Percentiles rank a stretch among this genome's conserved stretches.
Evolutionary conservation across 164 flowering plant genomes (phyloP).

Genomic region (Hamamelis virginiana): DNA sequence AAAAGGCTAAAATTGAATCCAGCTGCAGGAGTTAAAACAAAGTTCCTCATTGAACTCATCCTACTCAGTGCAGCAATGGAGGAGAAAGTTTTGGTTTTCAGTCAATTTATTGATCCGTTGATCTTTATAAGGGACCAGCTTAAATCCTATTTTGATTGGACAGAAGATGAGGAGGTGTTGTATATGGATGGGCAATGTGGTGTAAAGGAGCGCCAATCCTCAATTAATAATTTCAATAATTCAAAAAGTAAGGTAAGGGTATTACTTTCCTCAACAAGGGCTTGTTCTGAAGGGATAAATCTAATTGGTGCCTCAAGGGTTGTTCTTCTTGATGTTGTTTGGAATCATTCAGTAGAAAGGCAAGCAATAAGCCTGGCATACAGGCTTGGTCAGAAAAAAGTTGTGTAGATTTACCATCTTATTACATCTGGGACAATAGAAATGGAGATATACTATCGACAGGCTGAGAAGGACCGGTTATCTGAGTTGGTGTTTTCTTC

Average conservation of each 20-base stretch:
- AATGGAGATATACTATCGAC: constrained; percentile 40
- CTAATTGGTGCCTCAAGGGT: constrained; percentile 89
- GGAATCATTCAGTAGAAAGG: constrained; percentile 83
- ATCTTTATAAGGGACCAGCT: constrained; percentile 46
- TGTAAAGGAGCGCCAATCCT: constrained; percentile 43
- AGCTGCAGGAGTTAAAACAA: constrained; percentile 61
- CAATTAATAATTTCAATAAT: constrained; percentile 57
- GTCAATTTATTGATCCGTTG: constrained; percentile 67
- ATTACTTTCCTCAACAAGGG: constrained; percentile 69
- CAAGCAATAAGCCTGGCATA: constrained; percentile 88
- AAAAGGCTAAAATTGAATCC: constrained; percentile 29
- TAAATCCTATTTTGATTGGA: constrained; percentile 41
- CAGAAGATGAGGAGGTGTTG: constrained; percentile 51
- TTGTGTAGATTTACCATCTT: constrained; percentile 70
- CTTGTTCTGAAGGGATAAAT: constrained; percentile 77
- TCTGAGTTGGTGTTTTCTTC: constrained; percentile 64
- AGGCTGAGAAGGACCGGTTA: constrained; percentile 45
- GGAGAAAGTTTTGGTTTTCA: constrained; percentile 79
- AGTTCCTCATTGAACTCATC: constrained; percentile 62
- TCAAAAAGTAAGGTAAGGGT: constrained; percentile 52
- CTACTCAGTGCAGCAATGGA: constrained; percentile 34
- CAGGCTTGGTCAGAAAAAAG: constrained; percentile 68
- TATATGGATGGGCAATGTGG: constrained; percentile 59
- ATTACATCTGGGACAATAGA: constrained; percentile 55
- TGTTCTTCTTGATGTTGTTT: constrained; percentile 74